Evolutionary conservation across 371 early-diverging fungal genomes (phyloP).

Genomic region (Cladochytrium tenue): DNA sequence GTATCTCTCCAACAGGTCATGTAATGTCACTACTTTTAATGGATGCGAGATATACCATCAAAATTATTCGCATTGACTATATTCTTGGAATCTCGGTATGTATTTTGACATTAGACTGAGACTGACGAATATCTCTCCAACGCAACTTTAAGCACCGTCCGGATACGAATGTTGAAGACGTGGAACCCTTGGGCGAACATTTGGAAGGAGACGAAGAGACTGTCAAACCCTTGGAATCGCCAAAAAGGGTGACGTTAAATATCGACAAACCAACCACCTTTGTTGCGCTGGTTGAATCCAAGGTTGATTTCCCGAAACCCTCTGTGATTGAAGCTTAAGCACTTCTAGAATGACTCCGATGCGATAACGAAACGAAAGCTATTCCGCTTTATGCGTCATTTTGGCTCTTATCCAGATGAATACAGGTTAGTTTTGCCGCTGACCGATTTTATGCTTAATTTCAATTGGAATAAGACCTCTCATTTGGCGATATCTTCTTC

Average conservation of each 20-base stretch:
- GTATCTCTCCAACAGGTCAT: slow-evolving; percentile 47
- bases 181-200: background rate
- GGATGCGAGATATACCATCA: slow-evolving; percentile 30
- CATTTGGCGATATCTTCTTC: slow-evolving; percentile 53
- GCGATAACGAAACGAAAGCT: slow-evolving; percentile 38
- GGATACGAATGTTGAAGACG: background rate
- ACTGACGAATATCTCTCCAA: background rate
- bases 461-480: slow-evolving; percentile 29
- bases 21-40: slow-evolving; percentile 34
- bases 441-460: background rate
- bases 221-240: background rate
- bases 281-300: slow-evolving; percentile 42
- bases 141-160: background rate
- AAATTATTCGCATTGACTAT: slow-evolving; percentile 36
- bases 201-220: background rate
- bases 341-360: slow-evolving; percentile 28
- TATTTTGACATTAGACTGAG: too few species aligned
- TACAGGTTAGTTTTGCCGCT: slow-evolving; percentile 28
- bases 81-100: background rate
- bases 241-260: slow-evolving; percentile 17
- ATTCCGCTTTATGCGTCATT: slow-evolving; percentile 38
- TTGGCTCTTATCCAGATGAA: slow-evolving; percentile 46
- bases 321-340: background rate
- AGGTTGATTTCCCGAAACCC: slow-evolving; percentile 19
- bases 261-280: slow-evolving; percentile 32